Evolutionary conservation across 2,329 filamentous ascomycete genomes (phyloP).

Genomic region (Polytolypa hystricis): DNA sequence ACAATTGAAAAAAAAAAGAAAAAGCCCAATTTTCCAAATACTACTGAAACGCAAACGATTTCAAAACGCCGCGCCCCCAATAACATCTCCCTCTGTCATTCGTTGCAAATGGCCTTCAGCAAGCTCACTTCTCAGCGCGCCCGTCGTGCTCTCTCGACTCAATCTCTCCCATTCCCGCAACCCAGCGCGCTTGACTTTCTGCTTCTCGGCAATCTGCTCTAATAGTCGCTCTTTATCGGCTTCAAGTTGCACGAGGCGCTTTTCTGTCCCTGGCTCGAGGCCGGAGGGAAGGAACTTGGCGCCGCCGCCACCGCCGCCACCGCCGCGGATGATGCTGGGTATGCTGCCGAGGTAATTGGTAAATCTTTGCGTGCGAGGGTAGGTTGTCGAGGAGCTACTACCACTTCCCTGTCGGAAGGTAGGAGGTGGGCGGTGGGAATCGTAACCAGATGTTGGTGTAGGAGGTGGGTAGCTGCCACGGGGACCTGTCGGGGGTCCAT

Average conservation of each 20-base stretch:
- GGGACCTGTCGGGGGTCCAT: constrained; percentile 28
- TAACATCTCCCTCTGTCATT: constrained; percentile 35
- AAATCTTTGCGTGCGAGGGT: constrained; percentile 29
- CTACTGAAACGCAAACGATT: no score
- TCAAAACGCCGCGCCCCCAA: constrained; percentile 31
- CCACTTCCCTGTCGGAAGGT: constrained; percentile 29
- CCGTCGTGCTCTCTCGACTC: constrained; percentile 37
- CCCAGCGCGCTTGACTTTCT: constrained; percentile 30
- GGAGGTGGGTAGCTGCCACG: constrained; percentile 25
- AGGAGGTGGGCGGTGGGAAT: constrained; percentile 24
- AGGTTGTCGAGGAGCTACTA: constrained; percentile 24
- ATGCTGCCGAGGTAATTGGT: constrained; percentile 30
- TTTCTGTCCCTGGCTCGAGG: constrained; percentile 31
- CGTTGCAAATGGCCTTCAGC: constrained; percentile 37
- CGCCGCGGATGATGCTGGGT: constrained; percentile 30
- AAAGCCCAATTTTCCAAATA: no score
- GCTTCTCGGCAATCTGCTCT: constrained; percentile 34
- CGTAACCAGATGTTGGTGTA: constrained; percentile 15
- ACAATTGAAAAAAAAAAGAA: neutral
- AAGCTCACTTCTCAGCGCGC: constrained; percentile 35
- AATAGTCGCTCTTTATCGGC: constrained; percentile 34
- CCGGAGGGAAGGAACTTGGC: constrained; percentile 30
- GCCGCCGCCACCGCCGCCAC: constrained; percentile 31
- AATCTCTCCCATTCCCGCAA: constrained; percentile 38
- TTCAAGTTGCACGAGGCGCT: constrained; percentile 35